These are phyloP conservation scores for Lycium ferocissimum DNA, from an alignment of 257 asterid genomes.

Conservation along the genomic window DNA sequence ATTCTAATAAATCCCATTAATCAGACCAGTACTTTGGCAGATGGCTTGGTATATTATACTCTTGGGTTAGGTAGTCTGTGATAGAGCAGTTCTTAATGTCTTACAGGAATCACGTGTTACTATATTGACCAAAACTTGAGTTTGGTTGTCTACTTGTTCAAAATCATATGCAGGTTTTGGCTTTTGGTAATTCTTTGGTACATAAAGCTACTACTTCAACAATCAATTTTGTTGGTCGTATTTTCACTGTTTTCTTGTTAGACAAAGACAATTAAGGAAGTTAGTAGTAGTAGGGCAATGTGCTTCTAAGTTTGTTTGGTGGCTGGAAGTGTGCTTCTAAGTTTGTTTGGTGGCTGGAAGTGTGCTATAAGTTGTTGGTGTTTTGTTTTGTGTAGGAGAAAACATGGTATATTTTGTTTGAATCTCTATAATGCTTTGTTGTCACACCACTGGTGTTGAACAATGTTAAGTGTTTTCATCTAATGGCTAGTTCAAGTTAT, in stretches of 20 bases:
- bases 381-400: conserved; percentile 29
- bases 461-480: conserved; percentile 31
- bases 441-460: conserved; percentile 56
- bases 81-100: not conserved
- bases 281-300: conserved; percentile 31
- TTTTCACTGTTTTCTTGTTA: conserved; percentile 30
- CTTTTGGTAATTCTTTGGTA: no score
- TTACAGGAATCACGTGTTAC: not conserved
- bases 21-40: not conserved
- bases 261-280: conserved; percentile 37
- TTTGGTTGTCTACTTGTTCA: no score
- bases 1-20: not conserved
- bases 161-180: no score
- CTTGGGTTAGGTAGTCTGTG: not conserved
- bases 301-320: conserved; percentile 28
- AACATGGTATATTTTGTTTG: conserved; percentile 15
- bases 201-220: no score
- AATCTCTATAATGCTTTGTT: conserved; percentile 31
- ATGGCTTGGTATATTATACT: not conserved
- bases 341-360: no score
- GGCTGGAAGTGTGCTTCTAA: conserved; percentile 27
- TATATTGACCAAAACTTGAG: not conserved
- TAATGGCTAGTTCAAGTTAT: not conserved
- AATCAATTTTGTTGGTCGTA: conserved; percentile 19
- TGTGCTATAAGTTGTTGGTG: conserved; percentile 10